phyloP scores from a whole-genome alignment of 1,284 basidiomycete genomes.

The Schizophyllum amplum region DNA sequence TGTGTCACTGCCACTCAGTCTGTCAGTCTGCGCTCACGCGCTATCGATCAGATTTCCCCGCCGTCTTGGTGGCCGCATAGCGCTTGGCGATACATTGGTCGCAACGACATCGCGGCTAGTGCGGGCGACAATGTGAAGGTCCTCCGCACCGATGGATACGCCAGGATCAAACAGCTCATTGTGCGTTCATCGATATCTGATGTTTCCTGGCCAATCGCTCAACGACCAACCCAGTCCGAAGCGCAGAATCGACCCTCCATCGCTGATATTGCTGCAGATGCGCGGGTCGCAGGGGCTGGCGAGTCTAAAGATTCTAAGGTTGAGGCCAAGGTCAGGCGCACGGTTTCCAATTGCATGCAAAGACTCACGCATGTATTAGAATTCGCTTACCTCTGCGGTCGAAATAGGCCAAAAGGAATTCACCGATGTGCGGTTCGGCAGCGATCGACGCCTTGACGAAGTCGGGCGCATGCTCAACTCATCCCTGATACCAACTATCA shows the following conservation, averaged over 20 bases:
- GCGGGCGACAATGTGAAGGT: constrained; percentile 34
- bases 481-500: constrained; percentile 57
- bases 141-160: constrained; percentile 43
- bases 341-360: background rate
- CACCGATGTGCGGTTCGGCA: constrained; percentile 76
- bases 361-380: constrained; percentile 33
- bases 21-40: background rate
- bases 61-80: constrained; percentile 62
- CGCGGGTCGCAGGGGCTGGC: constrained; percentile 6
- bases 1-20: no score
- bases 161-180: constrained; percentile 47
- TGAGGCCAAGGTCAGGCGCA: background rate
- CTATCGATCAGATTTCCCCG: constrained; percentile 63
- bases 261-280: background rate
- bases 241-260: background rate
- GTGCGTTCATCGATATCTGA: constrained; percentile 29
- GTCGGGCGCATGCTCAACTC: constrained; percentile 84
- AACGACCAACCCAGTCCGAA: background rate
- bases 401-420: constrained; percentile 68
- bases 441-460: constrained; percentile 81
- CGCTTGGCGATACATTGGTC: constrained; percentile 70
- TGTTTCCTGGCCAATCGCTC: constrained; percentile 25
- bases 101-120: constrained; percentile 72
- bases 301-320: constrained; percentile 25
- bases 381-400: constrained; percentile 54